Conservation (phyloP, 176 grass and related monocot genomes). For the Melocanna baccifera region DNA sequence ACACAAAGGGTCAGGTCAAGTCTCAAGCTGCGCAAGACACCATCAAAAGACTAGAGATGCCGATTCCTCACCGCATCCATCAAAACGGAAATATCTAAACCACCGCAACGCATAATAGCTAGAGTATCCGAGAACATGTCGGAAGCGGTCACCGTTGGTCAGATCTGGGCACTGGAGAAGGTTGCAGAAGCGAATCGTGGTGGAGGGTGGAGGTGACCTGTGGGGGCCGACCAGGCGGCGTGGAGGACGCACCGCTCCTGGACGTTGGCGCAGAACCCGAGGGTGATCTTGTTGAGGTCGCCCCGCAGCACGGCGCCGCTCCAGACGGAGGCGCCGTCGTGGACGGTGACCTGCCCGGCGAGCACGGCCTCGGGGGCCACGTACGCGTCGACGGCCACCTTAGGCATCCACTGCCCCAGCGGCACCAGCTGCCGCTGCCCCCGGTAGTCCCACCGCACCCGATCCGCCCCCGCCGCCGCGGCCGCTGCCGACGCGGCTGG, state of each 20-base stretch:
- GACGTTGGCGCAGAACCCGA: slow-evolving; percentile 89
- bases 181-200: slow-evolving; percentile 2
- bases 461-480: slow-evolving; percentile 41
- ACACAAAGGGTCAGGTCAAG: neutral
- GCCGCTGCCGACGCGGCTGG: neutral
- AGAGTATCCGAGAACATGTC: neutral
- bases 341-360: slow-evolving; percentile 82
- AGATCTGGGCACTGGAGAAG: slow-evolving; percentile 37
- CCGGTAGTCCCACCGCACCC: slow-evolving; percentile 86
- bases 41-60: neutral
- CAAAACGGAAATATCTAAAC: neutral
- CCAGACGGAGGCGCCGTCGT: slow-evolving; percentile 91
- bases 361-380: slow-evolving; percentile 88
- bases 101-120: neutral
- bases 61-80: neutral
- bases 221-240: slow-evolving; percentile 75
- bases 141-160: neutral
- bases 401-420: slow-evolving; percentile 82
- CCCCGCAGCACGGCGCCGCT: slow-evolving; percentile 84
- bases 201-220: slow-evolving; percentile 37
- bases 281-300: slow-evolving; percentile 95
- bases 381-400: slow-evolving; percentile 86
- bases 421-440: slow-evolving; percentile 79
- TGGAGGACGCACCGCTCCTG: slow-evolving; percentile 97
- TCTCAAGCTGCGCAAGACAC: neutral